Percentiles rank a stretch among this genome's conserved stretches.
Conservation (phyloP, 768 basidiomycete genomes). For the Tubosaeta brunneosetosa region DNA sequence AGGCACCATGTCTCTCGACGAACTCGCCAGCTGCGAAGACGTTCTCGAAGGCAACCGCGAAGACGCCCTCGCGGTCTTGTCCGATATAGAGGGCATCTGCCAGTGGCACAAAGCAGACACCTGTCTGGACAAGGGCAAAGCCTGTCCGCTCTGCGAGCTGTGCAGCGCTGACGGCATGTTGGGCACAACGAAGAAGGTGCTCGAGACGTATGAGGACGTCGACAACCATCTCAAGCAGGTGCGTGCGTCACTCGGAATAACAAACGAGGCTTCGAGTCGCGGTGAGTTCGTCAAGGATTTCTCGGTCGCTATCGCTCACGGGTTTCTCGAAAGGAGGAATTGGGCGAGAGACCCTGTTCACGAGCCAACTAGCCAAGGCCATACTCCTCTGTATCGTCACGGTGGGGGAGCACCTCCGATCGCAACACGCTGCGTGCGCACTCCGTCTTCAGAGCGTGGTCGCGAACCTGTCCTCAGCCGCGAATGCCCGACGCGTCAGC, state of each 20-base stretch:
- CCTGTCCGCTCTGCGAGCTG: conserved; percentile 13
- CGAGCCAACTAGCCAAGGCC: conserved; percentile 7
- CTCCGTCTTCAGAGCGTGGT: conserved; percentile 10
- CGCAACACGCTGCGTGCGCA: conserved; percentile 11
- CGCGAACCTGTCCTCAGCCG: not conserved
- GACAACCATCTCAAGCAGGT: conserved; percentile 5
- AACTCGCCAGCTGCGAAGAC: conserved; percentile 13
- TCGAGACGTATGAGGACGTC: conserved; percentile 4
- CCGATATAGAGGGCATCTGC: conserved; percentile 2
- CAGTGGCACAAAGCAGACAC: not conserved
- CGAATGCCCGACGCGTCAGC: not conserved
- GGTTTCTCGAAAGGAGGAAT: conserved; percentile 1
- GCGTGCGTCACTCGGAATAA: conserved; percentile 4
- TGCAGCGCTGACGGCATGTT: conserved; percentile 6
- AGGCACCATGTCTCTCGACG: conserved; percentile 8
- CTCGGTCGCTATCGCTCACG: not conserved
- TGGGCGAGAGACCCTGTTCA: conserved; percentile 2
- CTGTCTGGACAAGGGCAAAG: conserved; percentile 1
- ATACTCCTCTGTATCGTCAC: conserved; percentile 3
- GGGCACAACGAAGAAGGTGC: conserved; percentile 1
- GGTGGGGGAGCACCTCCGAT: conserved; percentile 14
- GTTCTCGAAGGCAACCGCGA: conserved; percentile 9
- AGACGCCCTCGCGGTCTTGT: conserved; percentile 10
- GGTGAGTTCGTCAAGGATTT: not conserved
- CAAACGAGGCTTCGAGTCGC: not conserved